A percentile compares a stretch with the other conserved stretches of the same genome.
These are phyloP conservation scores for Epichloe sibirici DNA, from an alignment of 2,329 filamentous ascomycete genomes.

Conservation along the genomic window DNA sequence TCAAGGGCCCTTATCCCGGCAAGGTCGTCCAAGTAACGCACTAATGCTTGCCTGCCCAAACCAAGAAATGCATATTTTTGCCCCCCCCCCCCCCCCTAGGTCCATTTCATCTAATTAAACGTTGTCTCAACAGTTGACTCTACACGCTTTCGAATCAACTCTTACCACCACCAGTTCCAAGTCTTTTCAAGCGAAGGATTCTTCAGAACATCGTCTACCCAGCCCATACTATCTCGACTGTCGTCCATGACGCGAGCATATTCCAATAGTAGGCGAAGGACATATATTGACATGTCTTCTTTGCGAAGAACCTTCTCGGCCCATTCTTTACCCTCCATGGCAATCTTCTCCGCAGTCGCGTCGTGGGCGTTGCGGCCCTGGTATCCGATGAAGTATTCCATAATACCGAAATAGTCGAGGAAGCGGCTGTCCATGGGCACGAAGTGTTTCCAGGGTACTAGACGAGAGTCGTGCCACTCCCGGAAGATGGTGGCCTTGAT, in stretches of 20 bases:
- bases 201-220: slow-evolving; percentile 36
- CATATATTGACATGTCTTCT: slow-evolving; percentile 65
- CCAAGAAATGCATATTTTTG: too few relatives aligned
- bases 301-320: slow-evolving; percentile 53
- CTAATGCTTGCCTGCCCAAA: too few relatives aligned
- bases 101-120: not conserved
- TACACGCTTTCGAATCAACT: not conserved
- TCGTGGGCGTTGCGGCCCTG: slow-evolving; percentile 37
- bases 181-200: slow-evolving; percentile 20
- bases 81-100: not conserved
- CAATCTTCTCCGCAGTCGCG: slow-evolving; percentile 49
- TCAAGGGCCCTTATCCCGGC: too few relatives aligned
- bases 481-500: slow-evolving; percentile 69
- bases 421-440: slow-evolving; percentile 69
- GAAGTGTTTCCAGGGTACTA: slow-evolving; percentile 70
- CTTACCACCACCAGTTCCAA: slow-evolving; percentile 17
- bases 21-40: too few relatives aligned
- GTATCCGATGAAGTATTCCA: slow-evolving; percentile 63
- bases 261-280: slow-evolving; percentile 50
- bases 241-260: slow-evolving; percentile 46
- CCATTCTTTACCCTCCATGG: slow-evolving; percentile 53
- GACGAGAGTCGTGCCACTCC: slow-evolving; percentile 68
- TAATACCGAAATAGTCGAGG: slow-evolving; percentile 57
- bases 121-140: not conserved
- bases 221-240: slow-evolving; percentile 39